Evolutionary conservation across 2,329 filamentous ascomycete species (phyloP).

Genomic region (Huntiella decipiens): DNA sequence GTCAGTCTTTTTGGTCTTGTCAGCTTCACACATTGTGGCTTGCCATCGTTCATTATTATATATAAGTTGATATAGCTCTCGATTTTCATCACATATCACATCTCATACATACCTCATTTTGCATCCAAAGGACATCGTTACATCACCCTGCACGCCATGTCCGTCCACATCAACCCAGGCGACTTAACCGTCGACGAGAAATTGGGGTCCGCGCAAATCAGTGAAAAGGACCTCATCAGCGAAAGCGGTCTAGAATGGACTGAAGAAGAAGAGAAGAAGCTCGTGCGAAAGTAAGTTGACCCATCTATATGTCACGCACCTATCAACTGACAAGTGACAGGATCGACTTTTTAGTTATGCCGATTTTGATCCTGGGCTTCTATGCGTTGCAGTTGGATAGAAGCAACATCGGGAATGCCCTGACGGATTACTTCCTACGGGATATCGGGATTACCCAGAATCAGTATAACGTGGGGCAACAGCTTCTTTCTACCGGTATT

Average conservation of each 20-base stretch:
- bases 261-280: conserved; percentile 15
- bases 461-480: conserved; percentile 32
- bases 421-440: conserved; percentile 29
- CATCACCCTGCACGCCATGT: no score
- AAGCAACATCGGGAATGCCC: conserved; percentile 25
- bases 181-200: no score
- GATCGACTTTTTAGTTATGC: conserved; percentile 26
- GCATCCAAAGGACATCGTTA: no score
- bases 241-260: conserved; percentile 14
- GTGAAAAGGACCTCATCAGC: no score
- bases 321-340: conserved; percentile 15
- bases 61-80: no score
- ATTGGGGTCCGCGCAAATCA: no score
- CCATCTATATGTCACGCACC: neutral
- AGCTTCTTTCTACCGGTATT: conserved; percentile 30
- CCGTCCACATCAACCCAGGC: no score
- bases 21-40: no score
- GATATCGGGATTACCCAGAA: conserved; percentile 31
- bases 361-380: conserved; percentile 26
- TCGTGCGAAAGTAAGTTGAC: conserved; percentile 16
- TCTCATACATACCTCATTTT: no score
- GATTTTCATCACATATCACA: no score
- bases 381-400: conserved; percentile 23
- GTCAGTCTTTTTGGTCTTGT: no score
- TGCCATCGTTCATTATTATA: no score